A percentile compares a stretch with the other conserved stretches of the same genome.
Evolutionary conservation across 2,329 filamentous ascomycete species (phyloP).

Genomic region (Pseudocercospora vitis): DNA sequence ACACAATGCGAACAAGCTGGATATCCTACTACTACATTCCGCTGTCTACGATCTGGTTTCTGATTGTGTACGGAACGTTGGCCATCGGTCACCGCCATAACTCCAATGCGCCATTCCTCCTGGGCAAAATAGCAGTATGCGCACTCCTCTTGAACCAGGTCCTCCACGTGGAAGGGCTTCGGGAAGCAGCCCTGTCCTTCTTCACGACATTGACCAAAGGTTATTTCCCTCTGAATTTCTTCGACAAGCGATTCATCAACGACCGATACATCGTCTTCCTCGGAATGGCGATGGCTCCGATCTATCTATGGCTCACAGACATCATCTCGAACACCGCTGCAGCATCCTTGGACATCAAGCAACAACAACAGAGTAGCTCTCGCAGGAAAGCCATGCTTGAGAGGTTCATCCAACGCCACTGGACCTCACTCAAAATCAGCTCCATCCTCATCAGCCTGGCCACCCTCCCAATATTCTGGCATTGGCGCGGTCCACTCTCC

Average conservation of each 20-base stretch:
- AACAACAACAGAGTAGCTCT: too few relatives aligned
- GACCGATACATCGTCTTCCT: slow-evolving; percentile 58
- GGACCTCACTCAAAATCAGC: slow-evolving; percentile 22
- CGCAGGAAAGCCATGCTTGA: background rate
- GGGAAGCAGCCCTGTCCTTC: slow-evolving; percentile 45
- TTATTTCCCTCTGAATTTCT: slow-evolving; percentile 49
- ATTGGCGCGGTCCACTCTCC: slow-evolving; percentile 27
- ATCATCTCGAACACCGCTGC: too few relatives aligned
- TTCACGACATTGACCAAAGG: slow-evolving; percentile 49
- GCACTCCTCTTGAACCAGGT: slow-evolving; percentile 43
- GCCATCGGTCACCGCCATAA: slow-evolving; percentile 46
- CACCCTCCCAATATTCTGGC: slow-evolving; percentile 36
- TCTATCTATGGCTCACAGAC: slow-evolving; percentile 39
- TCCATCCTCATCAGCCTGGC: background rate
- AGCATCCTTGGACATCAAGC: too few relatives aligned
- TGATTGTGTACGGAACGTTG: slow-evolving; percentile 56
- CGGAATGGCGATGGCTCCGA: slow-evolving; percentile 54
- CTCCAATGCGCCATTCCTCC: slow-evolving; percentile 44
- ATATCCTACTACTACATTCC: slow-evolving; percentile 60
- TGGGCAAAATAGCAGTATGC: slow-evolving; percentile 52
- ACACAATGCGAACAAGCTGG: slow-evolving; percentile 58
- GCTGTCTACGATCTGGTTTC: slow-evolving; percentile 62
- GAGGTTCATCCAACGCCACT: slow-evolving; percentile 21
- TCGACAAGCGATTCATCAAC: slow-evolving; percentile 51
- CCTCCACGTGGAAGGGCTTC: slow-evolving; percentile 41